These are phyloP conservation scores for Diutina catenulata DNA, from an alignment of 1,139 yeast species.

Conservation along the genomic window DNA sequence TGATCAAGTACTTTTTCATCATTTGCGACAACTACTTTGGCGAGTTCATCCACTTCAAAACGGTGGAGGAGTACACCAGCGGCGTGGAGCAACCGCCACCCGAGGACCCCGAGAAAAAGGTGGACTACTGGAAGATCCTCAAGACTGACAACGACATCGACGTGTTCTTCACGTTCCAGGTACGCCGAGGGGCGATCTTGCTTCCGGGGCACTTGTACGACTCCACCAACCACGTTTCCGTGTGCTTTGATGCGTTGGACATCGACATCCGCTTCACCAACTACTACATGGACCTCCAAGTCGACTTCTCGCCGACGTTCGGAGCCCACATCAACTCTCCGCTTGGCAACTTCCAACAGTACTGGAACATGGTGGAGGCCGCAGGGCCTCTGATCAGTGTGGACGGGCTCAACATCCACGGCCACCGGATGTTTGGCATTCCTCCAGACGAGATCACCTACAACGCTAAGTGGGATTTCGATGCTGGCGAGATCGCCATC, in stretches of 20 bases:
- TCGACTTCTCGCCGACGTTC: slow-evolving; percentile 37
- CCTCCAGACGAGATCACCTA: slow-evolving; percentile 87
- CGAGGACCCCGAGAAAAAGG: slow-evolving; percentile 9
- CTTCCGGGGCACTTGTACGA: slow-evolving; percentile 69
- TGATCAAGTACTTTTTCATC: slow-evolving; percentile 64
- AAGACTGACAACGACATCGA: slow-evolving; percentile 68
- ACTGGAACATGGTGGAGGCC: not conserved
- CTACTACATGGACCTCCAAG: slow-evolving; percentile 80
- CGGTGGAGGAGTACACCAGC: slow-evolving; percentile 67
- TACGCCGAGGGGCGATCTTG: slow-evolving; percentile 56
- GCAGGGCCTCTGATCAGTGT: slow-evolving; percentile 33
- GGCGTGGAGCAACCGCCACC: no score
- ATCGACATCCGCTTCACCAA: slow-evolving; percentile 80
- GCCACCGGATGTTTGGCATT: slow-evolving; percentile 85
- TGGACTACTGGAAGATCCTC: slow-evolving; percentile 27
- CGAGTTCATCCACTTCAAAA: slow-evolving; percentile 67
- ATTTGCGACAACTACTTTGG: slow-evolving; percentile 87
- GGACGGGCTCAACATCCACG: slow-evolving; percentile 61
- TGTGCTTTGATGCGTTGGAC: slow-evolving; percentile 56
- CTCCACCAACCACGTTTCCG: slow-evolving; percentile 46
- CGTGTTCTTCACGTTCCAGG: slow-evolving; percentile 58
- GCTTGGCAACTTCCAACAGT: not conserved
- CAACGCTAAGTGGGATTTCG: slow-evolving; percentile 82
- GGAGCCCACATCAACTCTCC: not conserved
- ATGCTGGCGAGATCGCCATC: slow-evolving; percentile 45